A percentile compares a stretch with the other conserved stretches of the same genome.
phyloP scores from a whole-genome alignment of 2,329 filamentous ascomycete genomes.

The Diaporthe sp. region DNA sequence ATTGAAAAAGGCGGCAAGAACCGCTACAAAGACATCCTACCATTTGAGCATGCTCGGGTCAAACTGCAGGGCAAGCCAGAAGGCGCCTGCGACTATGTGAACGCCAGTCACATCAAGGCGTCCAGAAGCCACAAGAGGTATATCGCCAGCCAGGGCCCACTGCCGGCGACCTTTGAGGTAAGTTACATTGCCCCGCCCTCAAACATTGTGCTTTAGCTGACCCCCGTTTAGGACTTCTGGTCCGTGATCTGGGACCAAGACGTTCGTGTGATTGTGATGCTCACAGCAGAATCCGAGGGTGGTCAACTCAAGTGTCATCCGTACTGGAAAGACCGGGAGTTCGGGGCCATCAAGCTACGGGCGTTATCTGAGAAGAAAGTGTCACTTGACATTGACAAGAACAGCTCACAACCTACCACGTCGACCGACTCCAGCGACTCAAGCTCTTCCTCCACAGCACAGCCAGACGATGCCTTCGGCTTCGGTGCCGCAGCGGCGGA shows the following conservation, averaged over 20 bases:
- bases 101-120: conserved; percentile 88
- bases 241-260: conserved; percentile 98
- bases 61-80: conserved; percentile 77
- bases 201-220: conserved; percentile 44
- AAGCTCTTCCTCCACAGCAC: conserved; percentile 44
- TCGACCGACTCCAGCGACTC: conserved; percentile 36
- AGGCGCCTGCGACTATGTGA: conserved; percentile 91
- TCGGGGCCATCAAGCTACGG: conserved; percentile 82
- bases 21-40: conserved; percentile 97
- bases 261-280: conserved; percentile 93
- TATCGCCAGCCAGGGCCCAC: conserved; percentile 94
- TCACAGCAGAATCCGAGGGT: conserved; percentile 94
- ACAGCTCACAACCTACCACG: conserved; percentile 56
- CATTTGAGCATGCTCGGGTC: conserved; percentile 94
- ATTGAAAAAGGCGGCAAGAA: conserved; percentile 97
- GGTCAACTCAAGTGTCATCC: conserved; percentile 95
- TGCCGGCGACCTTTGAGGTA: conserved; percentile 92
- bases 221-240: conserved; percentile 87
- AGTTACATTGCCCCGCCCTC: conserved; percentile 51
- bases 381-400: conserved; percentile 77
- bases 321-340: conserved; percentile 88
- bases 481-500: conserved; percentile 50
- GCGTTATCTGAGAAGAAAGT: conserved; percentile 86
- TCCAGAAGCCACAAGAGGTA: conserved; percentile 90
- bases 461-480: conserved; percentile 44